Evolutionary conservation across 768 basidiomycete species (phyloP).

Genomic region (Auriculariales sp.): DNA sequence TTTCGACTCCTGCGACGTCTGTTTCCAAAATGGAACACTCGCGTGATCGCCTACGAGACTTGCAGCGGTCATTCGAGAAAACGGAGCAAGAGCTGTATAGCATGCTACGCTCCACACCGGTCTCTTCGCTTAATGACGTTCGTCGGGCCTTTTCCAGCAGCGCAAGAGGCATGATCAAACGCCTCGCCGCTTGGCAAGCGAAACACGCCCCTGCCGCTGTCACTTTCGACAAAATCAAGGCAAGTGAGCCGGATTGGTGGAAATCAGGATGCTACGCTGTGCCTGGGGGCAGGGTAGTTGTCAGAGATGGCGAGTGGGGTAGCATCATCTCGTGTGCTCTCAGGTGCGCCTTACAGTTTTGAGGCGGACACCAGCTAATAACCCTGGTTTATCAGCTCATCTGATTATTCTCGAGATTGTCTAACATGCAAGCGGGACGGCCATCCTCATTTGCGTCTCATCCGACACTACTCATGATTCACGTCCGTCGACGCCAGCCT

Average conservation of each 20-base stretch:
- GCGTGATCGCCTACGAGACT: constrained; percentile 10
- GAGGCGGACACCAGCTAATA: no score
- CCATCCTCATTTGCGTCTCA: not conserved
- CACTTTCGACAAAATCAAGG: constrained; percentile 10
- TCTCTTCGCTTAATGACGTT: constrained; percentile 41
- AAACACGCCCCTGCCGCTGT: constrained; percentile 33
- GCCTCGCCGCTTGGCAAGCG: constrained; percentile 46
- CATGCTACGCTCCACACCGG: constrained; percentile 34
- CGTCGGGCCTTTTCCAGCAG: constrained; percentile 39
- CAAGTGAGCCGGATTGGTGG: constrained; percentile 56
- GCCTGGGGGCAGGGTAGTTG: constrained; percentile 51
- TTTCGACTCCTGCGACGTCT: no score
- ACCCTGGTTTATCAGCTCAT: constrained; percentile 25
- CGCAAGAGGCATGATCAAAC: constrained; percentile 36
- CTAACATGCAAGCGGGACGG: constrained; percentile 12
- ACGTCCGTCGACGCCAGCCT: constrained; percentile 4
- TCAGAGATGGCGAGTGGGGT: constrained; percentile 60
- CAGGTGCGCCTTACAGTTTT: constrained; percentile 26
- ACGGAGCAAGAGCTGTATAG: constrained; percentile 45
- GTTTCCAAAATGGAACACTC: not conserved
- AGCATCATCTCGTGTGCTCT: constrained; percentile 67
- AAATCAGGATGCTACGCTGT: constrained; percentile 40
- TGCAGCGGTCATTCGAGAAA: constrained; percentile 43
- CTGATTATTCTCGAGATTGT: constrained; percentile 38
- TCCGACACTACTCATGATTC: constrained; percentile 1